Percentiles rank a stretch among this genome's conserved stretches.
Evolutionary conservation across 805 yeast genomes (phyloP).

Genomic region (Saccharomycopsis babjevae): DNA sequence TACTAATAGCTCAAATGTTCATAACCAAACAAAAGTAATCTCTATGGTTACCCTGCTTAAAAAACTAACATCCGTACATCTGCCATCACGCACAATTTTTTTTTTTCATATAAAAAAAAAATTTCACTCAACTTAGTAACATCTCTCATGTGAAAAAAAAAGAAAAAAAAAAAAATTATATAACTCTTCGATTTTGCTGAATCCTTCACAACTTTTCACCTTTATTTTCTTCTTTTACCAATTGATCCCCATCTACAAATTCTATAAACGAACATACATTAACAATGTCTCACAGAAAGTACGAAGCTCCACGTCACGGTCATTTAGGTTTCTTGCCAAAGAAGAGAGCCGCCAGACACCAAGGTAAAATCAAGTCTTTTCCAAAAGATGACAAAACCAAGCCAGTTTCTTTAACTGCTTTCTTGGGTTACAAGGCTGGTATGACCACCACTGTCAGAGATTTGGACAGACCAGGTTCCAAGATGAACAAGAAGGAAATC

Average conservation of each 20-base stretch:
- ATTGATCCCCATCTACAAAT: background rate
- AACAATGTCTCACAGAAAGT: slow-evolving; percentile 98
- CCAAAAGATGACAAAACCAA: slow-evolving; percentile 97
- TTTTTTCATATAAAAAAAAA: background rate
- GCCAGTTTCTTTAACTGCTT: slow-evolving; percentile 98
- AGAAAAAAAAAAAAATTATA: background rate
- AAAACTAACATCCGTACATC: background rate
- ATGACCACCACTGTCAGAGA: slow-evolving; percentile 99
- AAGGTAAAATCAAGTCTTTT: slow-evolving; percentile 99
- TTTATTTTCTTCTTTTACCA: background rate
- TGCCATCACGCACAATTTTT: background rate
- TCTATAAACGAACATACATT: background rate
- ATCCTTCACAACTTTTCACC: background rate
- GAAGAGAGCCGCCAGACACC: slow-evolving; percentile 97
- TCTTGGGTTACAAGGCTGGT: slow-evolving; percentile 99
- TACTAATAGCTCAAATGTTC: too few species aligned
- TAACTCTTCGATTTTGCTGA: background rate
- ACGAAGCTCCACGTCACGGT: slow-evolving; percentile 99
- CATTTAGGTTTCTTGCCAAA: slow-evolving; percentile 99
- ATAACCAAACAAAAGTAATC: background rate
- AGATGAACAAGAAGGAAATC: slow-evolving; percentile 99
- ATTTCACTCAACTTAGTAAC: background rate
- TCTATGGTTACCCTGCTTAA: background rate
- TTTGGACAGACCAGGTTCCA: slow-evolving; percentile 99
- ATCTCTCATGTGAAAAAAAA: background rate